Base-by-base conservation (phyloP, 2,329 filamentous ascomycete genomes). In the Colletotrichum liriopes region DNA sequence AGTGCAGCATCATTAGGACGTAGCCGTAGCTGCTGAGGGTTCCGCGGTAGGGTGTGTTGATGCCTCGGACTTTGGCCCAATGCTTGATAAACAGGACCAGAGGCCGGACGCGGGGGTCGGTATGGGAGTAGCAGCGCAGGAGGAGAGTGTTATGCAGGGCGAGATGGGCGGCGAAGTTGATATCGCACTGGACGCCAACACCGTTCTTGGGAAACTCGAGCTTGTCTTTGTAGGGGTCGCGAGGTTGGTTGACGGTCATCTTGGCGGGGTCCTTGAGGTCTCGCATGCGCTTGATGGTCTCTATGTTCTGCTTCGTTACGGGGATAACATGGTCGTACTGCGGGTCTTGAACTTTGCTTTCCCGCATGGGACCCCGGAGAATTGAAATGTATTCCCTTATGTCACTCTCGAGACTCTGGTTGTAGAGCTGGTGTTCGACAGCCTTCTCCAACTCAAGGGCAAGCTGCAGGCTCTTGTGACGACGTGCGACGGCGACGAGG, bases 21-120 rank as follows among this genome's bases (percentile, higher is more conserved):
- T 96, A 98, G 61, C 95, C 95, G 77, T 98, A 98, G 75, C 93
- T 96, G 64, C 93, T 95, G 23, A 98, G 85, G 0, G 94, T 97
- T 52, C 95, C 95, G 47, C 92, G 92, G 79, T 97, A 97, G 2
- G 94, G 91, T 52, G 92, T 94, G 82, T 98, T 98, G 83, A 98
- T 95, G 74, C 91, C 93, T 58, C 95, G 91, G 37, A 88, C 87
- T 81, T 96, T 97, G 35, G 94, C 94, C 95, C 95, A 98, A 74
- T 94, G 89, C 81, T 98, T 98, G 79, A 98, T 86, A 79, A 98
- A 97, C 11, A 97, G 84, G 1, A 97, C 91, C 84, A 98, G 89
- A 1, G 91, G 90, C 29, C 90, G 89, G 6, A 98, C 94, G 14
- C 95, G 91, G 5, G 89, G 83, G 78, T 98, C 95, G 26, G 93